phyloP scores from a whole-genome alignment of 768 basidiomycete species.

The Hemileccinum rubropunctum region DNA sequence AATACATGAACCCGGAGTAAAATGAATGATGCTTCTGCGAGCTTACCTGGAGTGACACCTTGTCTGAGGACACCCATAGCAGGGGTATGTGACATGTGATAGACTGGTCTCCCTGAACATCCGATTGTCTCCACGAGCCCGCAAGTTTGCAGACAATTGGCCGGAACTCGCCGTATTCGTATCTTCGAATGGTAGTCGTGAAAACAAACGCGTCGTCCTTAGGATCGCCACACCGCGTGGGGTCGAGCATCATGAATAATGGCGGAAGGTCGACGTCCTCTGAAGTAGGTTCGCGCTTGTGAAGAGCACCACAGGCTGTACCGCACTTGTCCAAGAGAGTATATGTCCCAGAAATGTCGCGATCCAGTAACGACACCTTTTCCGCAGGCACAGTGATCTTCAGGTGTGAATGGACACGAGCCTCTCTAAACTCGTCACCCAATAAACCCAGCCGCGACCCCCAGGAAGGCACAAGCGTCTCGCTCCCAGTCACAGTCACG shows the following conservation, averaged over 20 bases:
- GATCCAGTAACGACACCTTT: slow-evolving; percentile 55
- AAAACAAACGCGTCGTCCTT: slow-evolving; percentile 83
- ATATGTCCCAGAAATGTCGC: slow-evolving; percentile 80
- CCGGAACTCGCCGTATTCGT: slow-evolving; percentile 79
- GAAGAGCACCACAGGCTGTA: slow-evolving; percentile 80
- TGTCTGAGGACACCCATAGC: slow-evolving; percentile 56
- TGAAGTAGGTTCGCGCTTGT: slow-evolving; percentile 50
- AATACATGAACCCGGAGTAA: slow-evolving; percentile 4
- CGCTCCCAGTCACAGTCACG: slow-evolving; percentile 55
- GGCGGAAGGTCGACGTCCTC: slow-evolving; percentile 55
- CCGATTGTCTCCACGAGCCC: slow-evolving; percentile 75
- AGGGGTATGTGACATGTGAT: slow-evolving; percentile 60
- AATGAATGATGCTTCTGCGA: neutral
- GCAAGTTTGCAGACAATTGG: slow-evolving; percentile 74
- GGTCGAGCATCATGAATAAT: slow-evolving; percentile 79
- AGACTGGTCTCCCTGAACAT: slow-evolving; percentile 42
- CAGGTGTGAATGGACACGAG: slow-evolving; percentile 63
- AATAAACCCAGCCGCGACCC: slow-evolving; percentile 74
- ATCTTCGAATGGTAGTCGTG: slow-evolving; percentile 70
- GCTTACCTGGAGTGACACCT: slow-evolving; percentile 55
- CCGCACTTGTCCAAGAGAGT: slow-evolving; percentile 82
- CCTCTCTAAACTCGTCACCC: slow-evolving; percentile 61
- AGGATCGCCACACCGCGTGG: slow-evolving; percentile 72
- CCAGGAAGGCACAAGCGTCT: slow-evolving; percentile 80
- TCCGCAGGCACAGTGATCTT: slow-evolving; percentile 56